Evolutionary conservation across 805 yeast genomes (phyloP), one percentile per base, ranked within the genome.

Genomic region (Ogataea nakhonphanomensis): DNA sequence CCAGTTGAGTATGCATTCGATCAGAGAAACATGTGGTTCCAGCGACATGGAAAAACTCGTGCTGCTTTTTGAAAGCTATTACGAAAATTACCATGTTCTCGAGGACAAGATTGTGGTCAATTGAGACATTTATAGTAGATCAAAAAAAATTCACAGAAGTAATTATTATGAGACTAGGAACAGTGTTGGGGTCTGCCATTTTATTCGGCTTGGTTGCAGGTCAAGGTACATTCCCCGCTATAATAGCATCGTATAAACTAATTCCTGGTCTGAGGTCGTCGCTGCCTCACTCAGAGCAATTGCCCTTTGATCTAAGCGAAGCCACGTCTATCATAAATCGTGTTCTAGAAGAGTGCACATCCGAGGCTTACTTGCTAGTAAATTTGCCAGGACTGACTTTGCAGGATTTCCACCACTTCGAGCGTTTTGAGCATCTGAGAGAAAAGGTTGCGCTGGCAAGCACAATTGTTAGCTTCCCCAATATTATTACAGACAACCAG

Each of bases 1-100:
- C 1, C 93, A 89, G 55, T 68, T 90, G 53, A 81, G 93, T 44
- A 90, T 90, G 98, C 98, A 90, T 58, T 84, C 95, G 1, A 81
- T 87, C 45, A 76, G 97, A 61, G 98, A 90, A 62, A 89, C 95
- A 5, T 90, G 95, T 25, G 95, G 95, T 14, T 63, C 85, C 14
- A 68, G 65, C 35, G 98, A 90, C 64, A 69, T 91, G 22, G 79
- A 69, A 35, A 68, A 72, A 43, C 77, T 86, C 44, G 73, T 79
- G 30, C 63, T 65, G 33, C 66, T 90, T 45, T 88, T 84, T 58
- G 70, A 66, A 47, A 70, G 78, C 15, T 90, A 74, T 58, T 88
- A 78, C 57, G 74, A 69, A 46, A 53, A 66, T 35, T 78, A 56
- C 35, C 56, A 56, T 25, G 44, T 51, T 2, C 45, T 74, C 27